Percentiles rank a stretch among this genome's conserved stretches.
Conservation (phyloP, 306 rosid genomes). For the Cucumis melo region DNA sequence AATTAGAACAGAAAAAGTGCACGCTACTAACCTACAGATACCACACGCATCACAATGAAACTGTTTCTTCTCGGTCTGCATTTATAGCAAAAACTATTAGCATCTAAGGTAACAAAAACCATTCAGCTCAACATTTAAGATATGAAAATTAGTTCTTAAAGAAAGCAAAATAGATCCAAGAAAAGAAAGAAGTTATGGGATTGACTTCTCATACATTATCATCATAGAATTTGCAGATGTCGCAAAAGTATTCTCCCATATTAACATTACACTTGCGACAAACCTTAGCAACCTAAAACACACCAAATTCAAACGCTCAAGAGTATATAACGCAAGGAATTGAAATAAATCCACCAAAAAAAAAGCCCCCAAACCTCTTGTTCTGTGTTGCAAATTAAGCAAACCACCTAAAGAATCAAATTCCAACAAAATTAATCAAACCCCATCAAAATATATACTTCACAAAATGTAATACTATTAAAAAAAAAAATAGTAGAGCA, state of each 20-base stretch:
- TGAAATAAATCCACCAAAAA: not conserved
- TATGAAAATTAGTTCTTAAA: not conserved
- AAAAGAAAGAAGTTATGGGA: not conserved
- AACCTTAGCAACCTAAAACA: slow-evolving; percentile 37
- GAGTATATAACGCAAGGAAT: not conserved
- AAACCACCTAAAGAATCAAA: slow-evolving; percentile 38
- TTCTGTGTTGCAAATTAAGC: slow-evolving; percentile 49
- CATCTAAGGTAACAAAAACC: not conserved
- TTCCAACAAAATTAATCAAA: slow-evolving; percentile 1
- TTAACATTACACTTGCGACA: slow-evolving; percentile 51
- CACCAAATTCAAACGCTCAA: not conserved
- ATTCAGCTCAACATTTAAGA: not conserved
- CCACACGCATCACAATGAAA: slow-evolving; percentile 71
- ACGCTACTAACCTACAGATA: slow-evolving; percentile 53
- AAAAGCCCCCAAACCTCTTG: slow-evolving; percentile 25
- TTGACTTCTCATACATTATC: slow-evolving; percentile 14
- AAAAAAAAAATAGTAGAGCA: not conserved
- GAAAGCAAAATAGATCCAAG: not conserved
- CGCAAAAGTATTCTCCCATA: slow-evolving; percentile 61
- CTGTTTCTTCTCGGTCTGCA: slow-evolving; percentile 44
- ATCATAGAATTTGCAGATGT: slow-evolving; percentile 55
- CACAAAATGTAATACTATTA: not conserved
- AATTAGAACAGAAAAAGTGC: not conserved
- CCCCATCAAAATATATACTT: not conserved
- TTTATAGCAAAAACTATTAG: not conserved